Conservation (phyloP, 163 green algal genomes). For the Chlorella variabilis region DNA sequence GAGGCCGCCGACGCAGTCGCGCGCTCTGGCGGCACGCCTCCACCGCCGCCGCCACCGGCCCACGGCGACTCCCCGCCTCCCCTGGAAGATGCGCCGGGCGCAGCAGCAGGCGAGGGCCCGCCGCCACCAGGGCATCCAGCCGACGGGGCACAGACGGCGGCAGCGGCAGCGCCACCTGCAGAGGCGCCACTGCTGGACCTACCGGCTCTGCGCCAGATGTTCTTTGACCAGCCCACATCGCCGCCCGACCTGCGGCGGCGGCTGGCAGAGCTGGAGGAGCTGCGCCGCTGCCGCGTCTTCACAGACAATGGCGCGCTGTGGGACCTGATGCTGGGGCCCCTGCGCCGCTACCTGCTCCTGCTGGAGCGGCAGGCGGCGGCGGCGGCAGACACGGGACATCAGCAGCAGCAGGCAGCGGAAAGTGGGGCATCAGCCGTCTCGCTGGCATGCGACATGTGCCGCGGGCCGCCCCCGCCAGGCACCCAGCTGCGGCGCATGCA, state of each 20-base stretch:
- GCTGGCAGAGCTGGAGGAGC: background rate
- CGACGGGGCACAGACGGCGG: background rate
- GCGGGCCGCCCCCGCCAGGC: background rate
- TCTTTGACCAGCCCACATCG: conserved; percentile 27
- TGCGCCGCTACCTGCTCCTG: conserved; percentile 17
- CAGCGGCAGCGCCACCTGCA: too few relatives aligned
- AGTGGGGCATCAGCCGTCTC: background rate
- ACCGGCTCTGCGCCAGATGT: conserved; percentile 15
- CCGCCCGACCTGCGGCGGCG: background rate
- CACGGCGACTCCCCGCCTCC: too few relatives aligned
- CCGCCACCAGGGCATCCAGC: too few relatives aligned
- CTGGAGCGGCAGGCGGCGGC: conserved; percentile 5
- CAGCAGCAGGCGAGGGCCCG: too few relatives aligned
- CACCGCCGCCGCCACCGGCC: too few relatives aligned
- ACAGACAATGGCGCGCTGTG: conserved; percentile 12
- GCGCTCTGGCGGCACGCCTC: too few relatives aligned
- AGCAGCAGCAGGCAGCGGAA: background rate
- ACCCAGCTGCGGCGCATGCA: conserved; percentile 13
- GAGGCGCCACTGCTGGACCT: background rate
- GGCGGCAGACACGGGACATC: background rate
- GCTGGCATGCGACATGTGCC: conserved; percentile 1
- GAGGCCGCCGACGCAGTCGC: too few relatives aligned
- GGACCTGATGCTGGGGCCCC: conserved; percentile 10
- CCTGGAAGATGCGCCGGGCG: too few relatives aligned
- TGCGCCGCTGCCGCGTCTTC: background rate